Base-by-base conservation (phyloP, 495 filamentous ascomycete genomes). In the Hypoxylon lienhwacheense region DNA sequence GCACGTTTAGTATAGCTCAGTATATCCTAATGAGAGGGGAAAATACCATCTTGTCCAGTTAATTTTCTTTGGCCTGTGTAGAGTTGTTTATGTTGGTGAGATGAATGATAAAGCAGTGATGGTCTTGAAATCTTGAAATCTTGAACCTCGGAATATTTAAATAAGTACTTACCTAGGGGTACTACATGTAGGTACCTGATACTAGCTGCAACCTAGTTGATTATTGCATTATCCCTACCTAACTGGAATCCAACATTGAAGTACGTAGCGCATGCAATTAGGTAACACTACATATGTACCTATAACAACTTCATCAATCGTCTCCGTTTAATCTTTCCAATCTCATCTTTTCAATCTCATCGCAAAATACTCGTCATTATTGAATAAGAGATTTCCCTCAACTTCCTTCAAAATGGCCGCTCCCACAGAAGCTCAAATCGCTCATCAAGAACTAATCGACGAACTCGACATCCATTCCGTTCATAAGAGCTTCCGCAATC, bases 401-500 rank as follows among this genome's bases (percentile, higher is more conserved):
- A n/a, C n/a, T n/a, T n/a, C n/a, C n/a, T 19, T n/a, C 35, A 52
- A 39, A 16, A 70, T 68, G 66, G 43, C 68, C 1, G 60, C 57
- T 42, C 66, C 55, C 1, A 59, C 55, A 11, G 53, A 68, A 44
- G 76, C 76, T 17, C 72, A 74, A 56, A 71, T 74, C n/a, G 76
- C 74, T 10, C 79, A 82, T 41, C 72, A 74, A 42, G 68, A 66
- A 46, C 73, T 96, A 29, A 84, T 98, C 40, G 89, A 96, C 67
- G 70, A 85, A 55, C 87, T 97, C 50, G 93, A 98, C 71, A 87
- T 96, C 59, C 84, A 90, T 52, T 76, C 81, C 12, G 78, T 89
- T 64, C 85, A 80, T 17, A 90, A 91, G 67, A 87, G 83, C 47
- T 97, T 95, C 77, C 90, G 93, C 58, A 95, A 90, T 65, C 75